phyloP scores from a whole-genome alignment of 2,329 filamentous ascomycete genomes.

The Penicillium frequentans region DNA sequence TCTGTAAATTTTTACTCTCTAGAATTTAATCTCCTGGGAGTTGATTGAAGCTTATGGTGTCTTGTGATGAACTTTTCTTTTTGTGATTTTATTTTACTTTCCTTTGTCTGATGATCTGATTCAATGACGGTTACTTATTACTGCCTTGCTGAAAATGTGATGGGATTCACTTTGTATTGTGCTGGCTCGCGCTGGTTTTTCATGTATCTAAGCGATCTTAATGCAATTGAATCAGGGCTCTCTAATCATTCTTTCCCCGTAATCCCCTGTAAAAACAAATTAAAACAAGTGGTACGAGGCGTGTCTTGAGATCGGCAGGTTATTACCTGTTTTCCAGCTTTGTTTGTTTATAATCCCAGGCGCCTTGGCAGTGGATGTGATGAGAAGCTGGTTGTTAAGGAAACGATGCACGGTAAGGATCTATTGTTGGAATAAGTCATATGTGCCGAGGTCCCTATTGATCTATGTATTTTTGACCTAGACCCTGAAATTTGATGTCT shows the following conservation, averaged over 20 bases:
- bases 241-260: not conserved
- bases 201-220: conserved; percentile 12
- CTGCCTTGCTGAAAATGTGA: conserved; percentile 19
- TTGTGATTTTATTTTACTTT: conserved; percentile 18
- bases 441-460: not conserved
- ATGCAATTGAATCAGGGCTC: conserved; percentile 4
- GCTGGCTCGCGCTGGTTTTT: not conserved
- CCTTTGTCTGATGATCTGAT: conserved; percentile 26
- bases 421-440: not conserved
- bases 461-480: not conserved
- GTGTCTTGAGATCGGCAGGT: not conserved
- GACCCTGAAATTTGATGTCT: too few relatives aligned
- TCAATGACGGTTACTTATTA: conserved; percentile 16
- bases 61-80: conserved; percentile 15
- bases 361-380: not conserved
- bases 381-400: not conserved
- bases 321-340: not conserved
- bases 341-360: not conserved
- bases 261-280: not conserved
- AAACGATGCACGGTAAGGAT: not conserved
- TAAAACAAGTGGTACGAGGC: not conserved
- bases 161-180: conserved; percentile 6
- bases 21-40: conserved; percentile 3
- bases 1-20: conserved; percentile 49
- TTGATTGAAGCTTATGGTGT: conserved; percentile 5